Percentiles rank a stretch among this genome's conserved stretches.
phyloP scores from a whole-genome alignment of 2,329 filamentous ascomycete species.

The Zymoseptoria ardabiliae region DNA sequence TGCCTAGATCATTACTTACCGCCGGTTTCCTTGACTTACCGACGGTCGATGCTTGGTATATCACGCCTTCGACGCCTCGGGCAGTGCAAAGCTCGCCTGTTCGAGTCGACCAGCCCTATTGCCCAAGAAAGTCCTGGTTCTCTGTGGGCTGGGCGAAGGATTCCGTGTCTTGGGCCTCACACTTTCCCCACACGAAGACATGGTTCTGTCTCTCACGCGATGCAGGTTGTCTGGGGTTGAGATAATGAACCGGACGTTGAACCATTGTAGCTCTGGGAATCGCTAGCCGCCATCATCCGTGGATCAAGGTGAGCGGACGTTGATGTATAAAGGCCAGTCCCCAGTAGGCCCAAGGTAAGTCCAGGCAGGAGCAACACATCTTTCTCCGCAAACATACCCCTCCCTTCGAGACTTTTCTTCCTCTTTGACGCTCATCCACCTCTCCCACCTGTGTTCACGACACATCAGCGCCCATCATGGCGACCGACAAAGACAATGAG shows the following conservation, averaged over 20 bases:
- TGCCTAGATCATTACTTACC: not conserved
- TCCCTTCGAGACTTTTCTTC: not conserved
- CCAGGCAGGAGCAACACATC: not conserved
- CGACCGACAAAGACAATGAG: conserved; percentile 6
- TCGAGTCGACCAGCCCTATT: not conserved
- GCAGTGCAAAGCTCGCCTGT: not conserved
- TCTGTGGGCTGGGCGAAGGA: not conserved
- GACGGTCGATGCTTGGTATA: not conserved
- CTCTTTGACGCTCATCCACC: not conserved
- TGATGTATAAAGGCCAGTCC: not conserved
- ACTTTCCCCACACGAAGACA: not conserved
- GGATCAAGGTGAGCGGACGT: not conserved
- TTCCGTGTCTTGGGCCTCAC: not conserved
- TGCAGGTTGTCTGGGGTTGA: not conserved
- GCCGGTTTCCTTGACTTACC: not conserved
- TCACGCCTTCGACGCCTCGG: not conserved
- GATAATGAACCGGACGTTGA: not conserved
- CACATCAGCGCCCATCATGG: conserved; percentile 7
- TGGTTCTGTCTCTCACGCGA: not conserved
- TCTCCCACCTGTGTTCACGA: not conserved
- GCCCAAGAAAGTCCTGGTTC: not conserved
- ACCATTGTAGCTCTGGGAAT: not conserved
- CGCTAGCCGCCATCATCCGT: not conserved
- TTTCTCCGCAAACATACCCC: not conserved
- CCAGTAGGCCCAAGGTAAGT: not conserved